Base-by-base conservation (phyloP, 495 filamentous ascomycete species). In the Daldinia decipiens region DNA sequence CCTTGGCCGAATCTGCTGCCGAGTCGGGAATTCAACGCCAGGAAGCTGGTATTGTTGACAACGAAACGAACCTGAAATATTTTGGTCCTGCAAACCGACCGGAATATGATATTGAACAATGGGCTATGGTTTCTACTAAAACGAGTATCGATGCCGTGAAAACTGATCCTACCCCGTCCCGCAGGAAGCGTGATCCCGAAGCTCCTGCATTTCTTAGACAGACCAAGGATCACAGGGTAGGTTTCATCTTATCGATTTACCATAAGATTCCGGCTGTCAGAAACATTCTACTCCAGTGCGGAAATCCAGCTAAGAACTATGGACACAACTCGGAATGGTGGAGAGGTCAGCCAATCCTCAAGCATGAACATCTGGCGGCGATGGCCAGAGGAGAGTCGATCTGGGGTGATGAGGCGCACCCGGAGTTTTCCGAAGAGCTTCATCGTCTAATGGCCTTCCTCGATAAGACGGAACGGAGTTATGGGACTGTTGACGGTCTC, bases 391-490 rank as follows among this genome's bases (percentile, higher is more conserved):
- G 77, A 11, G 77, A 82, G 32, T 75, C 73, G 7, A 75, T 84
- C 6, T 82, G 79, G 73, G 80, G 84, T 19, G 84, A 88, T 13
- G 81, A 86, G 6, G 62, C 67, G 17, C 66, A 74, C 15, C 53
- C 77, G 26, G 68, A 76, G 5, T 81, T 90, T 59, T 53, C 80
- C 17, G 79, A 84, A 24, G 90, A 92, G 73, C 73, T 87, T 17
- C 93, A 97, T 74, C 89, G 94, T 26, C 73, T 97, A n/a, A 87
- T 97, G 80, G 93, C 93, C 21, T 97, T 98, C 72, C 82, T 97
- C 34, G 92, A 96, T 67, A 80, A 77, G 19, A 93, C 94, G 12
- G 84, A 90, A 5, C 88, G 94, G 45, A 87, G 89, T n/a, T 98
- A 96, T 77, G 94, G 91, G 6, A 92, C 91, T 60, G 84, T 84